Percentiles rank a stretch among this genome's conserved stretches.
Evolutionary conservation across 495 filamentous ascomycete species (phyloP).

Genomic region (Cercophora sp.): DNA sequence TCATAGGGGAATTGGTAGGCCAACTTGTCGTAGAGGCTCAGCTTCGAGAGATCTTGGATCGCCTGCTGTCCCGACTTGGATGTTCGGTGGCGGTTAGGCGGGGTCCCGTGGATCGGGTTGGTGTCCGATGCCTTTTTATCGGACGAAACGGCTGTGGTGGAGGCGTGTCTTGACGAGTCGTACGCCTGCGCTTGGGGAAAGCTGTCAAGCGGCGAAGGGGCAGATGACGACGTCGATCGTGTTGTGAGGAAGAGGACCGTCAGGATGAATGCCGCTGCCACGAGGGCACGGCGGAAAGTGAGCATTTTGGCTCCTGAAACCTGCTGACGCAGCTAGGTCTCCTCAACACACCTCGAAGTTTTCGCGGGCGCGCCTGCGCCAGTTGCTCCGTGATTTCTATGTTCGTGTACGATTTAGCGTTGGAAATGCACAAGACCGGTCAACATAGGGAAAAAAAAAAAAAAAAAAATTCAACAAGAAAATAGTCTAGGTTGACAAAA

Average conservation of each 20-base stretch:
- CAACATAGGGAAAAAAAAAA: neutral
- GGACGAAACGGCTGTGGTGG: constrained; percentile 20
- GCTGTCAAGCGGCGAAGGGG: constrained; percentile 19
- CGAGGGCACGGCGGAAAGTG: constrained; percentile 67
- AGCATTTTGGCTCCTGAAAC: constrained; percentile 36
- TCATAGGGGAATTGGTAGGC: constrained; percentile 94
- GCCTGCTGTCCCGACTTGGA: constrained; percentile 37
- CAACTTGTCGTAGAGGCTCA: constrained; percentile 75
- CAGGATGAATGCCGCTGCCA: constrained; percentile 64
- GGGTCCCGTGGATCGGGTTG: constrained; percentile 16
- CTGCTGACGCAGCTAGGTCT: constrained; percentile 7
- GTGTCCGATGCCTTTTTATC: constrained; percentile 14
- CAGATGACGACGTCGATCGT: constrained; percentile 40
- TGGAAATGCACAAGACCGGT: neutral
- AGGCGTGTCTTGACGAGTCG: constrained; percentile 22
- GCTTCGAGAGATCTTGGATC: constrained; percentile 51
- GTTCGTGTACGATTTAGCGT: neutral
- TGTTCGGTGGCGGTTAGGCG: constrained; percentile 16
- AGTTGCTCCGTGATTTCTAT: too few relatives aligned
- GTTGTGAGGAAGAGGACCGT: constrained; percentile 67
- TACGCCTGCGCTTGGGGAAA: constrained; percentile 22
- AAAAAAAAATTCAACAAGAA: neutral
- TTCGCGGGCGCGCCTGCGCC: too few relatives aligned
- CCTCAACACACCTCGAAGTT: too few relatives aligned
- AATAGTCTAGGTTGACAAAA: too few relatives aligned